Base-by-base conservation (phyloP, 2,329 filamentous ascomycete genomes). In the Colletotrichum orbiculare region DNA sequence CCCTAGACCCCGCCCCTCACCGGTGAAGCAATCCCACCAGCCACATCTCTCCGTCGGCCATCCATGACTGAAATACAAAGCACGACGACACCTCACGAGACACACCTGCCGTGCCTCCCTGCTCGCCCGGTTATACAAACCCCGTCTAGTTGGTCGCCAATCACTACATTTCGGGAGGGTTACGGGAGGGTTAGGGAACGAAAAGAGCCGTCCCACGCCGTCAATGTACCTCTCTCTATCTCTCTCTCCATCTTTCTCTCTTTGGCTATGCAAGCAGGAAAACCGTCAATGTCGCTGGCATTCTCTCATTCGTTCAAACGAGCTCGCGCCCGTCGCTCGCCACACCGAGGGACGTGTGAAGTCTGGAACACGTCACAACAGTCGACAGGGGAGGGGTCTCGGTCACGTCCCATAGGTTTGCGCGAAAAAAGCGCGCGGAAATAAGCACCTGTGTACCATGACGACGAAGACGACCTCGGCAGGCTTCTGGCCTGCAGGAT, bases 1-100 rank as follows among this genome's bases (percentile, higher is more conserved):
- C 63, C 63, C 63, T 57, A 62, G 46, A 10, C 49, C 35, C 55
- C 55, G 61, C 61, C 58, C 63, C 63, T 65, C 63, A 65, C 63
- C 63, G 63, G 63, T 65, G 52, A 65, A 42, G 53, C 46, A 56
- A 48, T 48, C 52, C 57, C 58, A 38, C 62, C 52, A 62, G 58
- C 62, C 58, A 62, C 45, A 45, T 35, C 53, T 46, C 17, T n/a
- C 38, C 47, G 9, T n/a, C 15, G 6, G 6, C 25, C 46, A 41
- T 25, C 25, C 25, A 25, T 4, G 25, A 25, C 25, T 5, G 38
- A 37, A n/a, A 15, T 41, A 62, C 34, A 45, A 56, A 12, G 34
- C 35, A 15, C 41, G 41, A 15, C 38, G 9, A 25, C 25, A 25
- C 25, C 49, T 54, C 55, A 50, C 49, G 50, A 62, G 41, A 53